Percentiles rank a stretch among this genome's conserved stretches.
Conservation (phyloP, 768 basidiomycete species). For the Nidularia pulvinata region DNA sequence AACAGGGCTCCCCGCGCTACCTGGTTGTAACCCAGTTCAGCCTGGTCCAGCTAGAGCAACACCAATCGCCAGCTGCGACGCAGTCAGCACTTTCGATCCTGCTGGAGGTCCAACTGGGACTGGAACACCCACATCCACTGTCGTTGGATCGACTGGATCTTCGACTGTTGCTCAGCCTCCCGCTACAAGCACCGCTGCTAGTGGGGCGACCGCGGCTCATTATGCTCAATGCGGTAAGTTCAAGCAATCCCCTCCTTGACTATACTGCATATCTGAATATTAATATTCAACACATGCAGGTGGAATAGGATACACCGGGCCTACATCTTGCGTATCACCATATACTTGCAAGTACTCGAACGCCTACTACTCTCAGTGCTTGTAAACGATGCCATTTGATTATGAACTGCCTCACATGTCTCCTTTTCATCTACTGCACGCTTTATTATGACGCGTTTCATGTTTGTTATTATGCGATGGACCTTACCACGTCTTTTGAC, state of each 20-base stretch:
- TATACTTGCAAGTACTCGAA: slow-evolving; percentile 1
- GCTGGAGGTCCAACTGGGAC: neutral
- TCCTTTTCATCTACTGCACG: too few species aligned
- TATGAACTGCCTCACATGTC: too few species aligned
- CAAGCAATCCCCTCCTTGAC: neutral
- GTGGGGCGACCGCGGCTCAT: neutral
- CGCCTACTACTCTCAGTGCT: slow-evolving; percentile 9
- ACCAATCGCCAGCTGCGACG: slow-evolving; percentile 7
- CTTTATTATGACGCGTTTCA: too few species aligned
- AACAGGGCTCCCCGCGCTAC: slow-evolving; percentile 11
- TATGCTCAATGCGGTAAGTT: neutral
- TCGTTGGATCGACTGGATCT: neutral
- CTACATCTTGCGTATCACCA: neutral
- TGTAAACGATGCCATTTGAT: neutral
- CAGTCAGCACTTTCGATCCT: slow-evolving; percentile 1
- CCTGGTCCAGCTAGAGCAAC: slow-evolving; percentile 10
- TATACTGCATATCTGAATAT: neutral
- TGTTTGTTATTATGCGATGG: too few species aligned
- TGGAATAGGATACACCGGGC: slow-evolving; percentile 1
- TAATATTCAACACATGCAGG: neutral
- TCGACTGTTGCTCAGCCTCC: neutral
- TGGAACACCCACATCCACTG: neutral
- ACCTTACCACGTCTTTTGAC: too few species aligned
- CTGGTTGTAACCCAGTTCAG: slow-evolving; percentile 18
- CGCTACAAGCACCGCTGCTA: neutral